Base-by-base conservation (phyloP, 1,139 yeast species). In the Pneumocystis oryctolagi region DNA sequence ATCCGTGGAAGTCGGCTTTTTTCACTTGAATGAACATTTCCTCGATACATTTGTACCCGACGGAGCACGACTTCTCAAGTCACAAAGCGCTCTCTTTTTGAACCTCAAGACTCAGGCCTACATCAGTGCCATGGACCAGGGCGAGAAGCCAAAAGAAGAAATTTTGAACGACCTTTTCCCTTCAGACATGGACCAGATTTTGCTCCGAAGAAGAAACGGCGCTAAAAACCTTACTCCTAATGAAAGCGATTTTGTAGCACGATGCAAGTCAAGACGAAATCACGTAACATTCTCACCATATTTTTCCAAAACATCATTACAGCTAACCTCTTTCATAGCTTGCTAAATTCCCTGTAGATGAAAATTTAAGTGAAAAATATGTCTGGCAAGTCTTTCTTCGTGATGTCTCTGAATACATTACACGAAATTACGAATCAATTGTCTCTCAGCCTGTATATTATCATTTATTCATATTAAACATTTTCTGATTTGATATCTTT, bases 21-120 rank as follows among this genome's bases (percentile, higher is more conserved):
- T 84, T 74, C 84, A 85, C 71, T 78, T 92, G 68, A 87, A 90
- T 72, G 89, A 87, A 70, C 82, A 85, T 61, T 92, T 90, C 69
- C 75, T 90, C 64, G 90, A 85, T 66, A 87, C 89, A 1, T 90
- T 92, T 71, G 77, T 76, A 1, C 73, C 76, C 5, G 73, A 74
- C 16, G 79, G 76, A 60, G 78, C 77, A 55, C 84, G 87, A 68
- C 76, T 92, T 60, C 76, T 88, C 65, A 89, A 89, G 72, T 83
- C 87, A 5, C 95, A 87, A 68, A 89, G 95, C 0, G 83, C 82
- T 1, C 74, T 92, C 63, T 89, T 80, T 69, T 77, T 92, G 62
- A 97, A 92, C 69, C 78, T 92, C 71, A 92, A 92, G 72, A 92
- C 98, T 0, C 98, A 92, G 73, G 96, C 96, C 0, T 92, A 84